Percentiles rank a stretch among this genome's conserved stretches.
phyloP scores from a whole-genome alignment of 805 yeast genomes.

The Candida awuae region DNA sequence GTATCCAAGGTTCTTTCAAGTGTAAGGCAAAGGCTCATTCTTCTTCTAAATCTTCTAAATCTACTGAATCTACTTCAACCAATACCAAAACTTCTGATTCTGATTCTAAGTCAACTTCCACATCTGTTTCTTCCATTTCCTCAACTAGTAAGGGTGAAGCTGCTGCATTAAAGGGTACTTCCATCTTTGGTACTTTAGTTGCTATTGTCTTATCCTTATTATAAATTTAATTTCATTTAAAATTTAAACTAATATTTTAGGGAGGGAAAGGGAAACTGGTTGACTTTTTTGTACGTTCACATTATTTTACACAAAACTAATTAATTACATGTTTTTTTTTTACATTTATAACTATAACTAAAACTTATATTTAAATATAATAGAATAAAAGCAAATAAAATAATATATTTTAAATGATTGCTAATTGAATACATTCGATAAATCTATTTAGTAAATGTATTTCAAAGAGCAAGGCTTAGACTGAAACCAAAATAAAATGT shows the following conservation, averaged over 20 bases:
- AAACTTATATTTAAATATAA: not conserved
- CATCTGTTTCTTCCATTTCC: constrained; percentile 26
- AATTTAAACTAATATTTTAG: not conserved
- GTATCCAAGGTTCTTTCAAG: constrained; percentile 84
- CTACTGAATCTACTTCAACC: constrained; percentile 23
- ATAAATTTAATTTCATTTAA: constrained; percentile 23
- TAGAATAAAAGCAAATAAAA: too few species aligned
- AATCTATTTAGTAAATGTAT: too few species aligned
- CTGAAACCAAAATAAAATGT: too few species aligned
- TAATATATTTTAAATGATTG: too few species aligned
- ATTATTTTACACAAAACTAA: not conserved
- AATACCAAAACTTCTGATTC: constrained; percentile 27
- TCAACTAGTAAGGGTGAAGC: constrained; percentile 27
- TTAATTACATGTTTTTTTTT: constrained; percentile 1
- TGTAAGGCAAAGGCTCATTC: constrained; percentile 58
- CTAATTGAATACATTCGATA: too few species aligned
- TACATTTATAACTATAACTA: constrained; percentile 10
- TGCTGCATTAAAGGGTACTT: constrained; percentile 27
- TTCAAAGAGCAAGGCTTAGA: too few species aligned
- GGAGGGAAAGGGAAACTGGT: too few species aligned
- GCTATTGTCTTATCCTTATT: constrained; percentile 45
- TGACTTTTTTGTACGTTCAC: not conserved
- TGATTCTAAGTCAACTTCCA: constrained; percentile 34
- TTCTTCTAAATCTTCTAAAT: constrained; percentile 26
- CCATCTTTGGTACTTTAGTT: constrained; percentile 41